Evolutionary conservation across 345 rosid species (phyloP).

Genomic region (Ceriops zippeliana): DNA sequence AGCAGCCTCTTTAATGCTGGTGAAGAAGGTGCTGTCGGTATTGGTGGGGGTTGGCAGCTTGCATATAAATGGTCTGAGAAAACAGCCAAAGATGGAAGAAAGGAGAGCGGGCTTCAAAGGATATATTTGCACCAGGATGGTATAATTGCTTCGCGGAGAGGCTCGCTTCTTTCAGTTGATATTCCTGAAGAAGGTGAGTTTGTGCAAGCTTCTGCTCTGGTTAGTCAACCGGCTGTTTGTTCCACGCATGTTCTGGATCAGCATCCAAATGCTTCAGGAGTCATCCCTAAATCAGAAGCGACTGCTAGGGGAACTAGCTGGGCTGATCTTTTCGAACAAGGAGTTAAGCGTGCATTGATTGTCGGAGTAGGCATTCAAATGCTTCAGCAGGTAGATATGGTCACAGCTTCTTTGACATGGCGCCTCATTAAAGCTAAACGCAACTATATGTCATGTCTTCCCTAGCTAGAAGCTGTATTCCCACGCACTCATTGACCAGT

Average conservation of each 20-base stretch:
- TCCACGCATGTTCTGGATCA: constrained; percentile 11
- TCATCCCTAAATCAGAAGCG: constrained; percentile 6
- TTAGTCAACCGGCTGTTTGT: constrained; percentile 27
- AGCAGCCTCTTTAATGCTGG: constrained; percentile 20
- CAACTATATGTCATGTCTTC: neutral
- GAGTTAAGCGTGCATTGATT: constrained; percentile 38
- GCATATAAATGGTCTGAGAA: constrained; percentile 34
- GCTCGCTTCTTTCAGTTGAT: constrained; percentile 25
- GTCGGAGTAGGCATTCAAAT: constrained; percentile 42
- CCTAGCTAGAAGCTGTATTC: neutral
- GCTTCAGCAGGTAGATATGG: constrained; percentile 36
- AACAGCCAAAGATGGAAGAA: constrained; percentile 24
- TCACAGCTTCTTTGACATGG: no score
- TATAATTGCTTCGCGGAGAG: constrained; percentile 14
- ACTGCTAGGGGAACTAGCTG: constrained; percentile 17
- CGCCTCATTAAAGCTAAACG: no score
- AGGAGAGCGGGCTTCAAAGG: constrained; percentile 34
- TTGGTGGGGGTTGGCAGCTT: constrained; percentile 50
- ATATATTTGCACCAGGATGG: constrained; percentile 39
- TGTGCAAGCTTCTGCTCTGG: constrained; percentile 39
- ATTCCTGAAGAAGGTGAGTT: constrained; percentile 16
- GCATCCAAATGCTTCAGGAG: constrained; percentile 1
- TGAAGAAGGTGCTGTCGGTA: constrained; percentile 25
- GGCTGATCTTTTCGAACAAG: constrained; percentile 36
- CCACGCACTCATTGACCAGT: neutral